Evolutionary conservation across 176 grass and related monocot species (phyloP).

Genomic region (Panicum miliaceum): DNA sequence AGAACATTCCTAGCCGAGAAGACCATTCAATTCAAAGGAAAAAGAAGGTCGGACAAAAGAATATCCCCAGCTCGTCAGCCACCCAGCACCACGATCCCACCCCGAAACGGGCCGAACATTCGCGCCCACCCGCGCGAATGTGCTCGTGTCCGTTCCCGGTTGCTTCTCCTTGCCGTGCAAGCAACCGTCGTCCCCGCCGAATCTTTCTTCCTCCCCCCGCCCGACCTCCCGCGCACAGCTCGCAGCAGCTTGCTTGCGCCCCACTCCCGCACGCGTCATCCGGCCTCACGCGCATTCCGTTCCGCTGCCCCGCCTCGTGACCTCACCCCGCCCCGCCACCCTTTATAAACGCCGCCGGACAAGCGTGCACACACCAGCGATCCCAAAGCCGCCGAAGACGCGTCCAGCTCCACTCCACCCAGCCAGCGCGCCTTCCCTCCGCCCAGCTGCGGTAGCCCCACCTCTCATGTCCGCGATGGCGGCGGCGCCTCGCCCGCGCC

Average conservation of each 20-base stretch:
- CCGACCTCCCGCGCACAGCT: too few species aligned
- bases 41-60: too few species aligned
- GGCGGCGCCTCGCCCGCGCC: neutral
- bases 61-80: too few species aligned
- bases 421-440: neutral
- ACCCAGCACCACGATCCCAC: too few species aligned
- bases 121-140: too few species aligned
- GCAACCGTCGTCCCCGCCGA: conserved; percentile 1
- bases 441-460: too few species aligned
- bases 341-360: conserved; percentile 33
- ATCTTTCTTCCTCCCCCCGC: neutral
- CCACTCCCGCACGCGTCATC: neutral
- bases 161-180: neutral
- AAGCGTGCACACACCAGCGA: neutral
- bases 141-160: neutral
- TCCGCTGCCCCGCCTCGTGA: neutral
- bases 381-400: neutral
- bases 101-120: too few species aligned
- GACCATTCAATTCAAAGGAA: too few species aligned
- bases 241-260: neutral
- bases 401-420: neutral
- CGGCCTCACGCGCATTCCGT: neutral
- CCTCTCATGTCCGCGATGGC: conserved; percentile 3
- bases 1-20: too few species aligned
- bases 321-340: neutral